Evolutionary conservation across 2,329 filamentous ascomycete genomes (phyloP).

Genomic region (Lasiodiplodia gonubiensis): DNA sequence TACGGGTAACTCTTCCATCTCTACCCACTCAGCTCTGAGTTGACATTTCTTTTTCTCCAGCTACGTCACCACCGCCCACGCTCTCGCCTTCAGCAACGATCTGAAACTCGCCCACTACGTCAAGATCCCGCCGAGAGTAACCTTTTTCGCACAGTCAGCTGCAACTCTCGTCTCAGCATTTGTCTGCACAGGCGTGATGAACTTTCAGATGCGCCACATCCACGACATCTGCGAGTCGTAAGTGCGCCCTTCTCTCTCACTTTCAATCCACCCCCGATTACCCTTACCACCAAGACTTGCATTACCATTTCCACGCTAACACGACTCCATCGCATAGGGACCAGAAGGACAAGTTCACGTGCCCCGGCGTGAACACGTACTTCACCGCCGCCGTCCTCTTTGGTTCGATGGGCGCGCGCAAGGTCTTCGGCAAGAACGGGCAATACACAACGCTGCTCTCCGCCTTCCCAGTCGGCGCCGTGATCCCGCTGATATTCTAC

Average conservation of each 20-base stretch:
- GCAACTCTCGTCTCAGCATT: conserved; percentile 70
- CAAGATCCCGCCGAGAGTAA: conserved; percentile 68
- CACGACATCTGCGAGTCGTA: conserved; percentile 63
- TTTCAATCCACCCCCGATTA: not conserved
- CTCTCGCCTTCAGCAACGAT: conserved; percentile 32
- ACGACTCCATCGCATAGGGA: not conserved
- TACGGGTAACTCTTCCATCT: conserved; percentile 30
- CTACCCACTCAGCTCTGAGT: not conserved
- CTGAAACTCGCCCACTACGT: conserved; percentile 54
- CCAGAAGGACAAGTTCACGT: conserved; percentile 54
- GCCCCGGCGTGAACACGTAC: conserved; percentile 64
- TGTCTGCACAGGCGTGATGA: conserved; percentile 69
- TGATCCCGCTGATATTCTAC: conserved; percentile 62
- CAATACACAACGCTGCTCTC: conserved; percentile 71
- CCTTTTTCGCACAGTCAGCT: conserved; percentile 70
- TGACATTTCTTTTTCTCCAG: not conserved
- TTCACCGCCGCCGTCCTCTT: conserved; percentile 67
- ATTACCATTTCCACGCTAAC: too few relatives aligned
- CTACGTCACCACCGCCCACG: conserved; percentile 30
- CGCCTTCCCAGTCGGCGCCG: conserved; percentile 55
- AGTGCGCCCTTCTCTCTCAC: not conserved
- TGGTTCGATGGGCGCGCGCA: conserved; percentile 73
- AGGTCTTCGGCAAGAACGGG: conserved; percentile 70
- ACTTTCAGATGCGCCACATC: conserved; percentile 63
- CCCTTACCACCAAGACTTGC: too few relatives aligned